phyloP scores from a whole-genome alignment of 768 basidiomycete species.

The Postia placenta region DNA sequence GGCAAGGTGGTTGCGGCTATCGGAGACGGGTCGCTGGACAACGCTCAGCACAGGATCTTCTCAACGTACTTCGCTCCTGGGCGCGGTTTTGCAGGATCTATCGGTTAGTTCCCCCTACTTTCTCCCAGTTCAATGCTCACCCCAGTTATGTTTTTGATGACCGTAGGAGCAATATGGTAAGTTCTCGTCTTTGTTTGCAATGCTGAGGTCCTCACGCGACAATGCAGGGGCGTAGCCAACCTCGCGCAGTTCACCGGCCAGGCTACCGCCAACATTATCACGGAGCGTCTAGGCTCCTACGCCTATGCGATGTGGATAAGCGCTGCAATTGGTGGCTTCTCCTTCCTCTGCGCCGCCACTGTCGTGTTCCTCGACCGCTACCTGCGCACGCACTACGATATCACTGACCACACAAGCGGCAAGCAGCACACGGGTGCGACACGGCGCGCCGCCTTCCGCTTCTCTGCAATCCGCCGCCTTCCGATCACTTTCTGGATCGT shows the following conservation, averaged over 20 bases:
- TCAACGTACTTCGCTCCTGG: constrained; percentile 39
- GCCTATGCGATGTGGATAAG: constrained; percentile 39
- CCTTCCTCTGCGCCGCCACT: constrained; percentile 29
- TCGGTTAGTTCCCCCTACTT: constrained; percentile 16
- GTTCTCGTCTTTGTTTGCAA: neutral
- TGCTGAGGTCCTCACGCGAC: neutral
- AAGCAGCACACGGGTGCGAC: constrained; percentile 20
- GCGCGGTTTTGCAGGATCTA: constrained; percentile 34
- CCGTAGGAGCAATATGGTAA: constrained; percentile 28
- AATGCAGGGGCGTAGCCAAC: constrained; percentile 31
- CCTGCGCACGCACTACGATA: constrained; percentile 28
- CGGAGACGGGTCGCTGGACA: constrained; percentile 35
- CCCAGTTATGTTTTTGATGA: neutral
- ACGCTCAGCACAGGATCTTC: constrained; percentile 38
- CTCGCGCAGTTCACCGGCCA: constrained; percentile 36
- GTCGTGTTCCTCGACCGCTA: constrained; percentile 33
- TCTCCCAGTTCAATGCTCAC: neutral
- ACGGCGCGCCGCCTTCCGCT: constrained; percentile 22
- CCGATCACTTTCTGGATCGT: constrained; percentile 37
- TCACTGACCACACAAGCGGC: constrained; percentile 33
- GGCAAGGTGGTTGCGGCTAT: constrained; percentile 36
- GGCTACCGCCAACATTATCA: constrained; percentile 36
- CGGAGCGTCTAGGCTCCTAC: constrained; percentile 31
- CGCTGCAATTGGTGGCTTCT: constrained; percentile 31
- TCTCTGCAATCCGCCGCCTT: constrained; percentile 27